phyloP scores from a whole-genome alignment of 495 filamentous ascomycete genomes.

The Penicillium cosmopolitanum region DNA sequence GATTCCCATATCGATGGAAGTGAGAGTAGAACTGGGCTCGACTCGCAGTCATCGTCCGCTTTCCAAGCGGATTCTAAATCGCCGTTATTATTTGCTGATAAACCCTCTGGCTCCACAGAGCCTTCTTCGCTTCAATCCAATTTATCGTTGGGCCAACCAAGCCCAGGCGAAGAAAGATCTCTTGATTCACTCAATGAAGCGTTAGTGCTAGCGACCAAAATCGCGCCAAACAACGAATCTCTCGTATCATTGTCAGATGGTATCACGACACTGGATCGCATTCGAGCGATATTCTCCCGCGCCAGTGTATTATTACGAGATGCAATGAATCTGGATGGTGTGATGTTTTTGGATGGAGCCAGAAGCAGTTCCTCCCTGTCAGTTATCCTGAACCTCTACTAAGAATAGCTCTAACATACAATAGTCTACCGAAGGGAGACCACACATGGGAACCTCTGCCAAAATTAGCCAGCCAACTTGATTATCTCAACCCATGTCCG shows the following conservation, averaged over 20 bases:
- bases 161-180: constrained; percentile 18
- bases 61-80: constrained; percentile 12
- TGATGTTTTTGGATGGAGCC: constrained; percentile 43
- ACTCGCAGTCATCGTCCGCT: constrained; percentile 1
- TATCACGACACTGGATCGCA: constrained; percentile 15
- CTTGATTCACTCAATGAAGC: constrained; percentile 12
- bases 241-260: constrained; percentile 12
- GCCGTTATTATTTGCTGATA: constrained; percentile 6
- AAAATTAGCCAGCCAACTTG: constrained; percentile 18
- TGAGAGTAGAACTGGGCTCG: not conserved
- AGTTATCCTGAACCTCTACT: constrained; percentile 7
- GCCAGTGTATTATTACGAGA: constrained; percentile 42
- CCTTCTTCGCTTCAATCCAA: constrained; percentile 21
- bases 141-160: constrained; percentile 14
- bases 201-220: constrained; percentile 3
- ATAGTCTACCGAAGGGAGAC: constrained; percentile 7
- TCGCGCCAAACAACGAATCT: constrained; percentile 6
- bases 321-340: constrained; percentile 49
- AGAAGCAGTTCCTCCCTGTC: constrained; percentile 31
- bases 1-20: not conserved
- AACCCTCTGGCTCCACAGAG: constrained; percentile 9
- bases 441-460: constrained; percentile 33
- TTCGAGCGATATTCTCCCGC: constrained; percentile 37
- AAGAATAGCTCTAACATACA: constrained; percentile 6
- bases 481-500: constrained; percentile 23